phyloP scores from a whole-genome alignment of 148 eudicot species.

The Euryodendron excelsum region DNA sequence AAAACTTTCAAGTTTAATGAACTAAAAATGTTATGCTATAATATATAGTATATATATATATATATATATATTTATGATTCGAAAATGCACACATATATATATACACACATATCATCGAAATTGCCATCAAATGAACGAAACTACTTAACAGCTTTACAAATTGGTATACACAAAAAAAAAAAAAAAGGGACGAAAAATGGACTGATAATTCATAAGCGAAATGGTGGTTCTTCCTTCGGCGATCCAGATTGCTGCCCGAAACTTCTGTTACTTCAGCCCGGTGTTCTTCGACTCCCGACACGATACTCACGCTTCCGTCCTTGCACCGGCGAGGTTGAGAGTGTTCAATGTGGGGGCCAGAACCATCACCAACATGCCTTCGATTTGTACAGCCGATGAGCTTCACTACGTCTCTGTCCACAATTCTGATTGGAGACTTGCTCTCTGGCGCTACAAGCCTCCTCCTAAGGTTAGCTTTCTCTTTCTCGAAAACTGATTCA shows the following conservation, averaged over 20 bases:
- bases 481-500: neutral
- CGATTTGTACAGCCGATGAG: constrained; percentile 92
- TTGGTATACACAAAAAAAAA: too few species aligned
- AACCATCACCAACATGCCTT: constrained; percentile 37
- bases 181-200: too few species aligned
- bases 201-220: too few species aligned
- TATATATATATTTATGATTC: too few species aligned
- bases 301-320: constrained; percentile 3
- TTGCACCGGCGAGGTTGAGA: constrained; percentile 8
- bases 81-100: too few species aligned
- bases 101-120: too few species aligned
- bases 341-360: neutral
- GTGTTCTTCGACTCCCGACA: constrained; percentile 9
- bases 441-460: constrained; percentile 92
- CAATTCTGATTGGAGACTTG: constrained; percentile 73
- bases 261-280: constrained; percentile 15
- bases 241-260: constrained; percentile 20
- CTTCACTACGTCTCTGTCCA: constrained; percentile 80
- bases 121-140: too few species aligned
- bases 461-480: constrained; percentile 48
- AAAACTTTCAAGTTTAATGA: too few species aligned
- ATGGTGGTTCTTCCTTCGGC: constrained; percentile 19
- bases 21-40: too few species aligned
- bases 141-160: too few species aligned
- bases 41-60: too few species aligned